These are phyloP conservation scores for Erigeron canadensis DNA, from an alignment of 129 eudicot species.

Conservation along the genomic window DNA sequence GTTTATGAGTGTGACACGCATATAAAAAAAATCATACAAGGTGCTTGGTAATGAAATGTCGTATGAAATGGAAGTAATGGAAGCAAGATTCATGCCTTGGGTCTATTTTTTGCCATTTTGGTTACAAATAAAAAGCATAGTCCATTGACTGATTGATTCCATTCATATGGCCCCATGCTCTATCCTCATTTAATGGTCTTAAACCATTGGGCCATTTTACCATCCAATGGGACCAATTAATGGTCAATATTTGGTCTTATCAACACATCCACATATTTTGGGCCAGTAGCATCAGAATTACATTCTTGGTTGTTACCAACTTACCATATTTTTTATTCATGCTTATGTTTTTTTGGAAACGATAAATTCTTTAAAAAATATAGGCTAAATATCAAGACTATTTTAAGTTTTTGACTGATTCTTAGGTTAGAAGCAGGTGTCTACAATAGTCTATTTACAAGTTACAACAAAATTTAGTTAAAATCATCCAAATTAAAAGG, in stretches of 20 bases:
- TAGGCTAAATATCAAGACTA: too few species aligned
- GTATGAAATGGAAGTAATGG: not conserved
- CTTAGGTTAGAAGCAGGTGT: too few species aligned
- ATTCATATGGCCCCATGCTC: conserved; percentile 24
- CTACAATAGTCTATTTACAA: too few species aligned
- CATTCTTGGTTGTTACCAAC: too few species aligned
- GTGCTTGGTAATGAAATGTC: not conserved
- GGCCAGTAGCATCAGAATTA: conserved; percentile 12
- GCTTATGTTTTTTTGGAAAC: too few species aligned
- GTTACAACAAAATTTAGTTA: too few species aligned
- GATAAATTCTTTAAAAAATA: too few species aligned
- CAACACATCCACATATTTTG: conserved; percentile 20
- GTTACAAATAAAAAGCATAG: not conserved
- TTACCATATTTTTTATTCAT: too few species aligned
- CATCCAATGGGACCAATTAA: conserved; percentile 20
- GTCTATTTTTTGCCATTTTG: not conserved
- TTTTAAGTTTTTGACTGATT: too few species aligned
- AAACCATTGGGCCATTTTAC: conserved; percentile 21
- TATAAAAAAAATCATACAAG: not conserved
- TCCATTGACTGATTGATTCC: conserved; percentile 24
- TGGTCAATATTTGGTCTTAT: conserved; percentile 1
- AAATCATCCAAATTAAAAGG: too few species aligned
- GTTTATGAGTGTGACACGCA: not conserved
- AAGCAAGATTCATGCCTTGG: conserved; percentile 30
- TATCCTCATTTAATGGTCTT: conserved; percentile 14